These are phyloP conservation scores for Candida krabiensis DNA, from an alignment of 805 yeast species.

Conservation along the genomic window DNA sequence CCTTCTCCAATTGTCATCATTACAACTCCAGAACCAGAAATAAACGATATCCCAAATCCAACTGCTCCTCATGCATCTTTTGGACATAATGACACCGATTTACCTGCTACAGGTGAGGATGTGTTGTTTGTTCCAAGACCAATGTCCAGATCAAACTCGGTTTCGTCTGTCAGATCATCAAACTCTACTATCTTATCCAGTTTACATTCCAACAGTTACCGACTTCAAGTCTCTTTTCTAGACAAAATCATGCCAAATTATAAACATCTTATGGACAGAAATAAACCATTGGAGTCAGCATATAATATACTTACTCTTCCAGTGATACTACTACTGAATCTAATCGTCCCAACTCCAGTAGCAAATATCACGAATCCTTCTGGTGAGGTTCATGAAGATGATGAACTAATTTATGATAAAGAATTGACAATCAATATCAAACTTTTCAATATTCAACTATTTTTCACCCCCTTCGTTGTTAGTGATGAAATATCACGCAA, in stretches of 20 bases:
- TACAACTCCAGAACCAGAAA: slow-evolving; percentile 15
- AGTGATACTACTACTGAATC: slow-evolving; percentile 22
- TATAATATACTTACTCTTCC: slow-evolving; percentile 28
- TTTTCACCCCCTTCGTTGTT: slow-evolving; percentile 20
- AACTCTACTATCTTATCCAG: slow-evolving; percentile 14
- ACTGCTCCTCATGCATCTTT: background rate
- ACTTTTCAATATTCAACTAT: slow-evolving; percentile 32
- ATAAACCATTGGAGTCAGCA: slow-evolving; percentile 23
- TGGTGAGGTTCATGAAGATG: slow-evolving; percentile 2
- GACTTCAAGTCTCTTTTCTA: slow-evolving; percentile 7
- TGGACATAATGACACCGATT: too few relatives aligned
- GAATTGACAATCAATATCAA: slow-evolving; percentile 21
- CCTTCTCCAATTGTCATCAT: slow-evolving; percentile 13
- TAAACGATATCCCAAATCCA: background rate
- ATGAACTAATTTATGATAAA: slow-evolving; percentile 13
- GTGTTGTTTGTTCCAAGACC: slow-evolving; percentile 4
- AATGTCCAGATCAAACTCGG: slow-evolving; percentile 9
- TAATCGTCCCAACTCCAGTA: slow-evolving; percentile 29
- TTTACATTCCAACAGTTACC: slow-evolving; percentile 3
- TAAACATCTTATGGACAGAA: slow-evolving; percentile 5
- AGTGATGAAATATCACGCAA: background rate
- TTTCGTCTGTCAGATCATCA: slow-evolving; percentile 10
- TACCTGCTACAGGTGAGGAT: background rate
- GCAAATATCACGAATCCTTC: slow-evolving; percentile 1
- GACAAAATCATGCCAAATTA: slow-evolving; percentile 18